Conservation (phyloP, 2,329 filamentous ascomycete species). For the Didymella sp. region DNA sequence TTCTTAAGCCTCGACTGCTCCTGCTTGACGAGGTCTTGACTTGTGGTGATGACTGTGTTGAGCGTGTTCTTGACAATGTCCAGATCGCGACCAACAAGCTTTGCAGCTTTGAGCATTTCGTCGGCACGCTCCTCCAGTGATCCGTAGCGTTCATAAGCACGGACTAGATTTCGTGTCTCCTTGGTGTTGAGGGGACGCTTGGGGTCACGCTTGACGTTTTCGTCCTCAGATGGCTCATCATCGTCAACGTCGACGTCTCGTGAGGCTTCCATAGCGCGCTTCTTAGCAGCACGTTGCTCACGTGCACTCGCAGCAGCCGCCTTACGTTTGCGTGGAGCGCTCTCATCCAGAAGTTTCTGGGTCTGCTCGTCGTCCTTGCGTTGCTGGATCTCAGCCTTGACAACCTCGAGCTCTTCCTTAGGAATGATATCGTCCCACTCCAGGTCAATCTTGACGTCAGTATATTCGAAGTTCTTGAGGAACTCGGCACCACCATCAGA, state of each 20-base stretch:
- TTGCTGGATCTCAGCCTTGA: constrained; percentile 88
- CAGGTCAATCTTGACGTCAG: constrained; percentile 94
- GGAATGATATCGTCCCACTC: constrained; percentile 99
- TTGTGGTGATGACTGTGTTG: constrained; percentile 77
- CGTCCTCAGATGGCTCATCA: constrained; percentile 51
- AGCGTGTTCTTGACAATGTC: constrained; percentile 80
- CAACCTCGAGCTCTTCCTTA: constrained; percentile 84
- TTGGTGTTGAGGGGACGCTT: constrained; percentile 90
- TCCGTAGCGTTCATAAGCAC: constrained; percentile 89
- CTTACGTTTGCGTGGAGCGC: constrained; percentile 77
- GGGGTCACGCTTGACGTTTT: constrained; percentile 72
- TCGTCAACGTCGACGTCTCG: constrained; percentile 68
- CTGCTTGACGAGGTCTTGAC: constrained; percentile 73
- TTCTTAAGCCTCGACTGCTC: constrained; percentile 69
- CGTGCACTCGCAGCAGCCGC: constrained; percentile 66
- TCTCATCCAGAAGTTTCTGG: constrained; percentile 81
- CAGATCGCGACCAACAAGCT: constrained; percentile 80
- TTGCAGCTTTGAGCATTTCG: constrained; percentile 86
- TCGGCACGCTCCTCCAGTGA: constrained; percentile 87
- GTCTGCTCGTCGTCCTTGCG: constrained; percentile 84
- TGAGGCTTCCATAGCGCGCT: constrained; percentile 72
- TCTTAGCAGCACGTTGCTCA: constrained; percentile 72
- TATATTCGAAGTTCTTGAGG: constrained; percentile 86
- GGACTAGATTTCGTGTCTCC: constrained; percentile 89
- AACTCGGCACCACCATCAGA: constrained; percentile 98